Conservation (phyloP, 306 rosid genomes). For the Quillaja saponaria region DNA sequence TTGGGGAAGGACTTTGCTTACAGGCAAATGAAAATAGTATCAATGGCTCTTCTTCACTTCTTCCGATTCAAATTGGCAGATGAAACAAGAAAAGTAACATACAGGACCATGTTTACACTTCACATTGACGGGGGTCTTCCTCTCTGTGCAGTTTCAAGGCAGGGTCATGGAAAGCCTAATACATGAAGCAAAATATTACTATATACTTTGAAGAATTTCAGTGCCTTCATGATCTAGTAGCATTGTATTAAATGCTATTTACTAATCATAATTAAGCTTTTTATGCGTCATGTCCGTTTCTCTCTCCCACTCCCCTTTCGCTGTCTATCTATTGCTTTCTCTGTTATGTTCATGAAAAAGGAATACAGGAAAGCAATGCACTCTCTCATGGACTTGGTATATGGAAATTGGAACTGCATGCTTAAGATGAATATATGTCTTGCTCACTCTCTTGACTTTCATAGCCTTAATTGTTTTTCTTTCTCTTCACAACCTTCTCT, state of each 20-base stretch:
- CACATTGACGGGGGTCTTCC: slow-evolving; percentile 50
- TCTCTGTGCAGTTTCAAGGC: slow-evolving; percentile 36
- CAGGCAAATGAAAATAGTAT: slow-evolving; percentile 54
- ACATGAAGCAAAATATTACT: neutral
- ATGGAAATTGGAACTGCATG: too few relatives aligned
- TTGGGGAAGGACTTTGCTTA: slow-evolving; percentile 52
- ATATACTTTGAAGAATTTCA: neutral
- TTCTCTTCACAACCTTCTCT: slow-evolving; percentile 31
- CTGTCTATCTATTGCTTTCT: too few relatives aligned
- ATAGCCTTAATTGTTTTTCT: slow-evolving; percentile 27
- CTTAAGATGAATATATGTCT: slow-evolving; percentile 44
- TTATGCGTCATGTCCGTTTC: too few relatives aligned
- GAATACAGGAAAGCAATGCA: too few relatives aligned
- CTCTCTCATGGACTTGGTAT: too few relatives aligned
- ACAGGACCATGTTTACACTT: slow-evolving; percentile 49
- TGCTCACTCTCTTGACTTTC: slow-evolving; percentile 37
- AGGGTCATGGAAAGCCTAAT: neutral
- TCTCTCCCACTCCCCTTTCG: too few relatives aligned
- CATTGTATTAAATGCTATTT: too few relatives aligned
- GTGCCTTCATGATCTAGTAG: too few relatives aligned
- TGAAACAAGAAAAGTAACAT: slow-evolving; percentile 26
- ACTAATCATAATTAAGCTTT: too few relatives aligned
- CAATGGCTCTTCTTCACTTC: slow-evolving; percentile 39
- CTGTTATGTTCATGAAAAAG: too few relatives aligned
- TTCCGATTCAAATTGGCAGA: slow-evolving; percentile 45